Conservation (phyloP, 83 land plant species). For the Thuja plicata region DNA sequence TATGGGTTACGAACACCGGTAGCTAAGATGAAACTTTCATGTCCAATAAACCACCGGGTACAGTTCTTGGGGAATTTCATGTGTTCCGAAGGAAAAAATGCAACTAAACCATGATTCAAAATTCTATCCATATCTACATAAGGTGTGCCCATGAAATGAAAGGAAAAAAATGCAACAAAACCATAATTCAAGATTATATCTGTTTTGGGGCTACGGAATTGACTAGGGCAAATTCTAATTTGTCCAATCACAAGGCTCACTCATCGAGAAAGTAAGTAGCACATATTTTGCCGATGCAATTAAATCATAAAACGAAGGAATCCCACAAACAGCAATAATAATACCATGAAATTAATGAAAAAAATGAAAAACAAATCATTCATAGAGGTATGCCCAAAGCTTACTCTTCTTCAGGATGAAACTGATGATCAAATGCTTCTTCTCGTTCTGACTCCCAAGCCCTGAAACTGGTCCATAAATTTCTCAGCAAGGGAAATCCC, state of each 20-base stretch:
- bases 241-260: background rate
- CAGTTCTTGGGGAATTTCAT: background rate
- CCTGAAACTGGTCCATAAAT: slow-evolving; percentile 7
- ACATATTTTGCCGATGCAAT: background rate
- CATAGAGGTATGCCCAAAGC: background rate
- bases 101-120: background rate
- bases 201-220: background rate
- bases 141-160: no score
- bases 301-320: background rate
- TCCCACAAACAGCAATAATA: background rate
- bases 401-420: slow-evolving; percentile 6
- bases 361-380: background rate
- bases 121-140: background rate
- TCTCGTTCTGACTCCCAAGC: background rate
- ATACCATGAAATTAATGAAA: background rate
- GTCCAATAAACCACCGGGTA: background rate
- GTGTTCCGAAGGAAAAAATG: background rate
- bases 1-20: background rate
- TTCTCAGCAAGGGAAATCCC: slow-evolving; percentile 4
- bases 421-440: background rate
- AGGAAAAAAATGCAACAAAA: background rate
- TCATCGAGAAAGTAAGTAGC: background rate
- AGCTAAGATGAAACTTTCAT: background rate
- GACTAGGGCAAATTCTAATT: background rate
- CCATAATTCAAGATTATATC: background rate